A percentile compares a stretch with the other conserved stretches of the same genome.
Evolutionary conservation across 2,329 filamentous ascomycete genomes (phyloP).

Genomic region (Cladophialophora yegresii): DNA sequence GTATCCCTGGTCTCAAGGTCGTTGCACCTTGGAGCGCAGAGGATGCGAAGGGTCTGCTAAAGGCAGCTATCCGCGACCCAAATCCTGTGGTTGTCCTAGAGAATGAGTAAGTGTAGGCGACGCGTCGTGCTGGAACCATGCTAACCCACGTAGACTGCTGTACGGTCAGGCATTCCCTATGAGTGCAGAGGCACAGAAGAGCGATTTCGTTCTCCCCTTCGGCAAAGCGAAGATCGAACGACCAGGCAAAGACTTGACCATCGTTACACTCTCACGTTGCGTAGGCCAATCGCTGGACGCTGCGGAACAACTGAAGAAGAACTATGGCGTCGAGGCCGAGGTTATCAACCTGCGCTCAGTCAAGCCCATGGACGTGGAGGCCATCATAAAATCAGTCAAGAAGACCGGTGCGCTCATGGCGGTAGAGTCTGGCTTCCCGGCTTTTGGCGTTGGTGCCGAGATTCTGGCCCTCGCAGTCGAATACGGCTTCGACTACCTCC

Average conservation of each 20-base stretch:
- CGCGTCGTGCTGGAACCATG: constrained; percentile 5
- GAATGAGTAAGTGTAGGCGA: constrained; percentile 64
- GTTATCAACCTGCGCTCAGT: constrained; percentile 97
- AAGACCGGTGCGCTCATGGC: constrained; percentile 91
- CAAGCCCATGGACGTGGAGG: constrained; percentile 93
- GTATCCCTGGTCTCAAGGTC: constrained; percentile 95
- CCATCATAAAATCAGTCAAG: constrained; percentile 96
- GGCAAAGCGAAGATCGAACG: constrained; percentile 99
- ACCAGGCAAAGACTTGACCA: constrained; percentile 90
- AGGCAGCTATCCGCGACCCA: constrained; percentile 96
- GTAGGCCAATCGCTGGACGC: constrained; percentile 88
- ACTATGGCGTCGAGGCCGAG: constrained; percentile 93
- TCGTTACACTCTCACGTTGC: constrained; percentile 91
- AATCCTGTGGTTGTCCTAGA: constrained; percentile 93
- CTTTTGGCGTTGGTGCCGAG: constrained; percentile 89
- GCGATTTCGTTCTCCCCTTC: constrained; percentile 95
- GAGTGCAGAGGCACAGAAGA: constrained; percentile 93
- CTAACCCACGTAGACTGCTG: constrained; percentile 60
- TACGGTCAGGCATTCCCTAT: constrained; percentile 96
- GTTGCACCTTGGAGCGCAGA: constrained; percentile 94
- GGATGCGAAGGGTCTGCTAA: constrained; percentile 96
- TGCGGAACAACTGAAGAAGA: constrained; percentile 88
- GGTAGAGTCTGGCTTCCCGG: constrained; percentile 94
- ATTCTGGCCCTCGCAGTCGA: constrained; percentile 94
- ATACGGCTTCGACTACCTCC: constrained; percentile 96